phyloP scores from a whole-genome alignment of 164 flowering plant genomes.

The Nelumbo lutea region DNA sequence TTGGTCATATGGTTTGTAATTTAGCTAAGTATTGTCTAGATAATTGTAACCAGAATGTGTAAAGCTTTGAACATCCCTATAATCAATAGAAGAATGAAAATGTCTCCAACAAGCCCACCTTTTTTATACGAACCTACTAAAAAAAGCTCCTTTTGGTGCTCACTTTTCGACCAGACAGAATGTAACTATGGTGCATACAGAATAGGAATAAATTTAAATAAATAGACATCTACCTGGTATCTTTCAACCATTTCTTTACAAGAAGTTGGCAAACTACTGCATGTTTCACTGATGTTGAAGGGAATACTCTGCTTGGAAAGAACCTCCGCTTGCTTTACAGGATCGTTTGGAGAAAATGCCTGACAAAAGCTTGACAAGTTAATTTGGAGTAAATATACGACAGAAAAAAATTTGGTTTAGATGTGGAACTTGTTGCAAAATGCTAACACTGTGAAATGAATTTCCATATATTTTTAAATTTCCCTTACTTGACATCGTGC shows the following conservation, averaged over 20 bases:
- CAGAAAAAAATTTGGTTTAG: too few species aligned
- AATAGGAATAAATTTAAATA: too few species aligned
- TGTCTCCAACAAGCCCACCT: too few species aligned
- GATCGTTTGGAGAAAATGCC: constrained; percentile 84
- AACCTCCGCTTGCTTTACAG: constrained; percentile 66
- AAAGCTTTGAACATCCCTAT: too few species aligned
- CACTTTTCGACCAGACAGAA: too few species aligned
- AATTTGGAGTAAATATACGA: neutral
- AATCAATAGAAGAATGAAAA: too few species aligned
- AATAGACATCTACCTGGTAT: constrained; percentile 64
- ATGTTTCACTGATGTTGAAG: constrained; percentile 46
- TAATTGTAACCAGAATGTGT: too few species aligned
- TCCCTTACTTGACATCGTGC: constrained; percentile 77
- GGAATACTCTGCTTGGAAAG: constrained; percentile 72
- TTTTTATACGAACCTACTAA: too few species aligned
- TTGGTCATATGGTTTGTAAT: too few species aligned
- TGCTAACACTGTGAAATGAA: constrained; percentile 2
- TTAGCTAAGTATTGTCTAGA: too few species aligned
- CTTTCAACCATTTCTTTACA: constrained; percentile 54
- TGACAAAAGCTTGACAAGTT: constrained; percentile 17
- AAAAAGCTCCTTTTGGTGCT: too few species aligned
- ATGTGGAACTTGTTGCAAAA: neutral
- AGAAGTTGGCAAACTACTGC: constrained; percentile 42
- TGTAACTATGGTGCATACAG: too few species aligned
- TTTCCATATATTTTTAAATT: neutral